Evolutionary conservation across 2,329 filamentous ascomycete species (phyloP).

Genomic region (Aspergillus persii): DNA sequence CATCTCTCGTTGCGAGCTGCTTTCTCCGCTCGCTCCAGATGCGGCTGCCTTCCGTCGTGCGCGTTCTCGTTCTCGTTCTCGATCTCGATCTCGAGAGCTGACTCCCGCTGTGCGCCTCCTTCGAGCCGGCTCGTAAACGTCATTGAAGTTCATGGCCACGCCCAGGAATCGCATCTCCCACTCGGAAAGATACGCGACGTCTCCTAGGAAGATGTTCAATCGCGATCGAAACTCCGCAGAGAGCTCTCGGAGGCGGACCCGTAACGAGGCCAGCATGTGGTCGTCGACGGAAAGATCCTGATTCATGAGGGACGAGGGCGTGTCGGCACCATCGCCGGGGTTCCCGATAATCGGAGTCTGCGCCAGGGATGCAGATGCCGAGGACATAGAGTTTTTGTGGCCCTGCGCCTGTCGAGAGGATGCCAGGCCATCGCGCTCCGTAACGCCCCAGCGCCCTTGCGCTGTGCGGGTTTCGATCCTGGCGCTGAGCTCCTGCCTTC

Average conservation of each 20-base stretch:
- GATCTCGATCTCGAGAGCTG: constrained; percentile 32
- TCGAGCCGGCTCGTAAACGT: constrained; percentile 80
- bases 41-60: constrained; percentile 27
- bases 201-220: constrained; percentile 79
- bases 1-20: constrained; percentile 19
- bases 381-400: constrained; percentile 26
- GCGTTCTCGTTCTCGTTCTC: constrained; percentile 24
- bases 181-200: constrained; percentile 89
- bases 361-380: constrained; percentile 24
- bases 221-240: constrained; percentile 73
- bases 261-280: constrained; percentile 70
- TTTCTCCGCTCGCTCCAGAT: constrained; percentile 17
- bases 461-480: constrained; percentile 65
- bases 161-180: constrained; percentile 93
- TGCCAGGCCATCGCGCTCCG: constrained; percentile 50
- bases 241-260: constrained; percentile 69
- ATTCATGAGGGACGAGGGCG: constrained; percentile 41
- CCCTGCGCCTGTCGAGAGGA: constrained; percentile 31
- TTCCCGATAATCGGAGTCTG: constrained; percentile 26
- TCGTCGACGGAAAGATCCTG: constrained; percentile 45
- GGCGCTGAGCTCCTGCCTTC: constrained; percentile 79
- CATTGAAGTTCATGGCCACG: constrained; percentile 99
- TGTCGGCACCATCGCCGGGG: constrained; percentile 28
- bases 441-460: constrained; percentile 63
- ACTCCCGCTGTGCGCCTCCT: constrained; percentile 46